Conservation (phyloP, 2,329 filamentous ascomycete genomes). For the Arthroderma uncinatum region DNA sequence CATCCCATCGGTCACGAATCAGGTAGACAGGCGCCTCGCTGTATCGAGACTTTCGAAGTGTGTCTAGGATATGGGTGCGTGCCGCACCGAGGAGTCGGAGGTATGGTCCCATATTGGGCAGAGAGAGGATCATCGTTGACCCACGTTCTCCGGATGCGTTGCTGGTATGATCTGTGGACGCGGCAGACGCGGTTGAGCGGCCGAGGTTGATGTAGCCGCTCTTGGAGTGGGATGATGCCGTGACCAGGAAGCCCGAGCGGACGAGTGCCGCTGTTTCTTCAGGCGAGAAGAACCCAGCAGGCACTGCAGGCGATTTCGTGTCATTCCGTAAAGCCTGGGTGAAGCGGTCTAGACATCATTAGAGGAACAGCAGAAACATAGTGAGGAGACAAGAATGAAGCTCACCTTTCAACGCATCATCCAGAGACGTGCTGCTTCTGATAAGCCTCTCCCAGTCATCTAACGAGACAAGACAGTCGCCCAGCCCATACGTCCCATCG, state of each 20-base stretch:
- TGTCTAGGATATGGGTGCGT: slow-evolving; percentile 43
- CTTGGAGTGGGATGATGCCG: slow-evolving; percentile 33
- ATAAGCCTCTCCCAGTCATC: slow-evolving; percentile 42
- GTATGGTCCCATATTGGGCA: slow-evolving; percentile 51
- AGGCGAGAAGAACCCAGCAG: slow-evolving; percentile 35
- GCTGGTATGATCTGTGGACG: not conserved
- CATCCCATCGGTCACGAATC: slow-evolving; percentile 52
- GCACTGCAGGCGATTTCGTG: slow-evolving; percentile 38
- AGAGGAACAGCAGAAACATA: not conserved
- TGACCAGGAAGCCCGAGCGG: slow-evolving; percentile 45
- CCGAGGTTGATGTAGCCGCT: slow-evolving; percentile 35
- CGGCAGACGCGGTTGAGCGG: slow-evolving; percentile 21
- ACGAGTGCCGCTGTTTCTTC: slow-evolving; percentile 41
- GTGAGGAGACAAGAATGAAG: not conserved
- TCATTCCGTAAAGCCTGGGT: slow-evolving; percentile 37
- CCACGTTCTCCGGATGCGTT: slow-evolving; percentile 17
- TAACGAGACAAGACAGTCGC: slow-evolving; percentile 47
- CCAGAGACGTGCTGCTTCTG: slow-evolving; percentile 25
- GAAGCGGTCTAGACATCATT: slow-evolving; percentile 37
- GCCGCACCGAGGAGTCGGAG: slow-evolving; percentile 46
- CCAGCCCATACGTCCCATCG: slow-evolving; percentile 44
- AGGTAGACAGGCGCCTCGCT: slow-evolving; percentile 45
- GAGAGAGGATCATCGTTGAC: slow-evolving; percentile 40
- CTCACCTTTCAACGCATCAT: slow-evolving; percentile 27
- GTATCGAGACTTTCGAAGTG: slow-evolving; percentile 43